A percentile compares a stretch with the other conserved stretches of the same genome.
These are phyloP conservation scores for Knoxia roxburghii DNA, from an alignment of 257 asterid genomes.

Conservation along the genomic window DNA sequence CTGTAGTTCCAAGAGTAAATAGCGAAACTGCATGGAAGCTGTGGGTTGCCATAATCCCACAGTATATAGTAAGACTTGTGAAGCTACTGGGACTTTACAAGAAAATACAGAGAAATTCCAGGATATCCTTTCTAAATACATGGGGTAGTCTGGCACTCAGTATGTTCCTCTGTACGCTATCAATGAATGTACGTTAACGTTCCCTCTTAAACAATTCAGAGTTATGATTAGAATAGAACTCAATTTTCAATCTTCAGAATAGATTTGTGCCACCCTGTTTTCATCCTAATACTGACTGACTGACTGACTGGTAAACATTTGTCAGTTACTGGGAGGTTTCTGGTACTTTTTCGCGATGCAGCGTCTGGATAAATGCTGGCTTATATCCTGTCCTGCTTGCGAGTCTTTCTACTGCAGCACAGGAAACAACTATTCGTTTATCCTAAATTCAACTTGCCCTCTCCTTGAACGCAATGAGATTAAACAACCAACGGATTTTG, in stretches of 20 bases:
- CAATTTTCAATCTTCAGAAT: too few relatives aligned
- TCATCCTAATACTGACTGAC: too few relatives aligned
- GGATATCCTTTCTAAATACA: constrained; percentile 46
- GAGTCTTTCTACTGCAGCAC: constrained; percentile 27
- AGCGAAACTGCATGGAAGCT: constrained; percentile 27
- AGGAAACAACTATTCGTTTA: constrained; percentile 18
- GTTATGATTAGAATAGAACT: not conserved
- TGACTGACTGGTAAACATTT: not conserved
- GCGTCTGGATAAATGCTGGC: constrained; percentile 56
- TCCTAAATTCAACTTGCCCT: constrained; percentile 39
- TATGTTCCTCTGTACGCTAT: constrained; percentile 59
- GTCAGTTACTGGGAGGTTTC: constrained; percentile 50
- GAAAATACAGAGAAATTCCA: constrained; percentile 44
- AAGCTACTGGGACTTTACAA: constrained; percentile 40
- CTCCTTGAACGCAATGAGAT: constrained; percentile 32
- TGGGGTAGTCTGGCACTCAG: constrained; percentile 69
- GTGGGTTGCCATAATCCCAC: constrained; percentile 29
- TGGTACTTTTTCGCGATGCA: constrained; percentile 63
- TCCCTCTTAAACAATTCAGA: not conserved
- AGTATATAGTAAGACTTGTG: constrained; percentile 46
- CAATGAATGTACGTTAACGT: constrained; percentile 60
- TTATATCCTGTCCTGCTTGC: constrained; percentile 25
- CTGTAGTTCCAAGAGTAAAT: constrained; percentile 17
- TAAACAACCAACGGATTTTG: constrained; percentile 30
- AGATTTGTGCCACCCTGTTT: too few relatives aligned